These are phyloP conservation scores for Microglena sp. DNA, from an alignment of 139 green algal genomes.

Conservation along the genomic window DNA sequence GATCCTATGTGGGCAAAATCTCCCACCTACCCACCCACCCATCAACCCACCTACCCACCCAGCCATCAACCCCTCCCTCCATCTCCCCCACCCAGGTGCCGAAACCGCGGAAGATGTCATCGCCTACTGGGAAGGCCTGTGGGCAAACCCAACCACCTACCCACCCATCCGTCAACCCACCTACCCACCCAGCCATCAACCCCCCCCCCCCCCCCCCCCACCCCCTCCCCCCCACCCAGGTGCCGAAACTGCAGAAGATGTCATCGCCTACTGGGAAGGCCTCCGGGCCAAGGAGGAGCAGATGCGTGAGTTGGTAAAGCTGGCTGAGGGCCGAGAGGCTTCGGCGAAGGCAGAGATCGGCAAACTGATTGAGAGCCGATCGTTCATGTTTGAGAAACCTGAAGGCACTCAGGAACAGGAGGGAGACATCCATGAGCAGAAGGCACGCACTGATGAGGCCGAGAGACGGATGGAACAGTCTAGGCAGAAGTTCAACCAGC, in stretches of 20 bases:
- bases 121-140: conserved; percentile 64
- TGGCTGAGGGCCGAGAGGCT: conserved; percentile 57
- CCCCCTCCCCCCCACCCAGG: too few species aligned
- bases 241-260: conserved; percentile 51
- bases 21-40: too few species aligned
- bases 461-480: conserved; percentile 36
- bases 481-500: conserved; percentile 48
- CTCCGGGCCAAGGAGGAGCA: conserved; percentile 64
- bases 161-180: too few species aligned
- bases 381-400: conserved; percentile 31
- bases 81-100: conserved; percentile 56
- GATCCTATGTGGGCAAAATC: too few species aligned
- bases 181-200: too few species aligned
- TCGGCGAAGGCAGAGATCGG: conserved; percentile 54
- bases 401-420: conserved; percentile 22
- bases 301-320: conserved; percentile 67
- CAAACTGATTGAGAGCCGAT: conserved; percentile 19
- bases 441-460: conserved; percentile 22
- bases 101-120: conserved; percentile 62
- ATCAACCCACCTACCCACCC: too few species aligned
- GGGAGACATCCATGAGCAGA: conserved; percentile 10
- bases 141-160: too few species aligned
- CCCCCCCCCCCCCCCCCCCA: too few species aligned
- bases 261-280: conserved; percentile 71
- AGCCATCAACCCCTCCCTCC: too few species aligned